Evolutionary conservation across 78 protist species (phyloP).

Genomic region (Acrasis kona): DNA sequence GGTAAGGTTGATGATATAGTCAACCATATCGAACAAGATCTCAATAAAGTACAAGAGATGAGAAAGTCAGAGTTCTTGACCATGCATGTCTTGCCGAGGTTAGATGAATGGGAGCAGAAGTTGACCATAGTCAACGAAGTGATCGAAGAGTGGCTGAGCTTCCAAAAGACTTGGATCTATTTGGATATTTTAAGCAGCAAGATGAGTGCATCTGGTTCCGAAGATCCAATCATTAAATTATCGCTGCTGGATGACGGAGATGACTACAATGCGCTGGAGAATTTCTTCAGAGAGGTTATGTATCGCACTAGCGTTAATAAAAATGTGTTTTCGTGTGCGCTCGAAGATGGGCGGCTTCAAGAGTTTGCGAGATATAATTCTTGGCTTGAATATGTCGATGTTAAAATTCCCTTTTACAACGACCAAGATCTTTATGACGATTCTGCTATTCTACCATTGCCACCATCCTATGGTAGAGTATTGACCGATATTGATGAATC

Average conservation of each 20-base stretch:
- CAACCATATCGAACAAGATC: slow-evolving; percentile 37
- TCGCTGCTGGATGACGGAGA: slow-evolving; percentile 46
- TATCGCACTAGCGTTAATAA: not conserved
- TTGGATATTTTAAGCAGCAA: too few species aligned
- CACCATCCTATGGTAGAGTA: slow-evolving; percentile 71
- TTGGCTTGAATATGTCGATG: slow-evolving; percentile 56
- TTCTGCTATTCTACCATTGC: slow-evolving; percentile 62
- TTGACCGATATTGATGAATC: slow-evolving; percentile 64
- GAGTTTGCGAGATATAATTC: slow-evolving; percentile 6
- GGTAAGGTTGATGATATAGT: slow-evolving; percentile 43
- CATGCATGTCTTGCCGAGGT: not conserved
- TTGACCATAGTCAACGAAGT: slow-evolving; percentile 19
- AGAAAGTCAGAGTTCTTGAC: slow-evolving; percentile 36
- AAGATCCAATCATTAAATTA: slow-evolving; percentile 38
- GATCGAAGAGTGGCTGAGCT: slow-evolving; percentile 45
- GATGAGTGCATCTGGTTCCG: slow-evolving; percentile 48
- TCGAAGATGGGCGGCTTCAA: slow-evolving; percentile 9
- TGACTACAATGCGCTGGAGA: slow-evolving; percentile 31
- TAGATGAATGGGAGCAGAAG: slow-evolving; percentile 31
- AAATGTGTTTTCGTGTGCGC: slow-evolving; percentile 20
- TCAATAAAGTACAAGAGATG: slow-evolving; percentile 32
- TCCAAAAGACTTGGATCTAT: slow-evolving; percentile 63
- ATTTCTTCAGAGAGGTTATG: slow-evolving; percentile 1
- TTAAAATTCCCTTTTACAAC: slow-evolving; percentile 60
- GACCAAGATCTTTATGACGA: slow-evolving; percentile 64